A percentile compares a stretch with the other conserved stretches of the same genome.
phyloP scores from a whole-genome alignment of 225 moss, liverwort and hornwort genomes.

The Neckera pumila region DNA sequence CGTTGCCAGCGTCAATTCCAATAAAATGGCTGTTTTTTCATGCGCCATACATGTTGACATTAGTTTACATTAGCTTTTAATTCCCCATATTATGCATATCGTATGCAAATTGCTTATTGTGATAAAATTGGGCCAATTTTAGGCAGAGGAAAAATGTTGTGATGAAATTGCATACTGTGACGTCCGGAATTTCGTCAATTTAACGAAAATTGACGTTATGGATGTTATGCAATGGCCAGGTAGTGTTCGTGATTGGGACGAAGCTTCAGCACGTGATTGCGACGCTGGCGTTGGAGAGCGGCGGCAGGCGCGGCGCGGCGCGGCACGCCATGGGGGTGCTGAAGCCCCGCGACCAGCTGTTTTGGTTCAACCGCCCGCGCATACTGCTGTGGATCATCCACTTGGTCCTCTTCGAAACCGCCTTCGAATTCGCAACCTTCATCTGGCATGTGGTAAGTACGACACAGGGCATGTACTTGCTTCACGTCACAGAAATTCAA shows the following conservation, averaged over 20 bases:
- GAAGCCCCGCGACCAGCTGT: slow-evolving; percentile 68
- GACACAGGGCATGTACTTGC: not conserved
- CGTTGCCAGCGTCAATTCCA: not conserved
- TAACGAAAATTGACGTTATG: not conserved
- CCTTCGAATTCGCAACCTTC: slow-evolving; percentile 76
- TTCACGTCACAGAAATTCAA: not conserved
- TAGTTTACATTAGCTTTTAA: not conserved
- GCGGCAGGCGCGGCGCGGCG: not conserved
- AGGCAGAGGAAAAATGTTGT: not conserved
- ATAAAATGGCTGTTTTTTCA: not conserved
- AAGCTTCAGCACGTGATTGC: slow-evolving; percentile 81
- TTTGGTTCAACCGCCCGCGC: slow-evolving; percentile 66
- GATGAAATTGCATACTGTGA: not conserved
- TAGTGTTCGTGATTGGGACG: slow-evolving; percentile 56
- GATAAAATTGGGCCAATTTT: not conserved
- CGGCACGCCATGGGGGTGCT: not conserved
- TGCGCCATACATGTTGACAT: not conserved
- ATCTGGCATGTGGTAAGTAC: slow-evolving; percentile 50
- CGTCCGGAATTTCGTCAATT: too few relatives aligned
- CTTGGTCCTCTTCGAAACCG: slow-evolving; percentile 54
- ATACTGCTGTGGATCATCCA: slow-evolving; percentile 50
- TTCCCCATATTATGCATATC: not conserved
- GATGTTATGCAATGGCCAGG: not conserved
- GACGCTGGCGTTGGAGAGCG: slow-evolving; percentile 58
- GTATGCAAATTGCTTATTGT: not conserved